A percentile compares a stretch with the other conserved stretches of the same genome.
Conservation (phyloP, 768 basidiomycete genomes). For the Gloeostereum incarnatum region DNA sequence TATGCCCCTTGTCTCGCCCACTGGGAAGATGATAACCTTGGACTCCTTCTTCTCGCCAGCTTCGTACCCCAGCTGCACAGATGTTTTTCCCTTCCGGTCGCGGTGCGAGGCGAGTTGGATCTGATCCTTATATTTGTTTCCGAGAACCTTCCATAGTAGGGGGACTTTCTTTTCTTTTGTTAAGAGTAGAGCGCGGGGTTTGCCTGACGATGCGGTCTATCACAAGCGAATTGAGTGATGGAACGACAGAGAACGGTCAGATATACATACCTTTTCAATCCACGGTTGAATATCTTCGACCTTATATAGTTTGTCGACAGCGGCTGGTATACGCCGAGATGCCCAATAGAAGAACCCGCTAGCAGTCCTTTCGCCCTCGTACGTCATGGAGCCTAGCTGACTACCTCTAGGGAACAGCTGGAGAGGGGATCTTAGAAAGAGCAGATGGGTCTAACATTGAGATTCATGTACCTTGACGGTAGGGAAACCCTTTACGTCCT, state of each 20-base stretch:
- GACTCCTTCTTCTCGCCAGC: slow-evolving; percentile 41
- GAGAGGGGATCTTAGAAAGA: slow-evolving; percentile 3
- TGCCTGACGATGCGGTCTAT: slow-evolving; percentile 12
- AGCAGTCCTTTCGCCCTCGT: slow-evolving; percentile 66
- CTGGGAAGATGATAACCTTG: slow-evolving; percentile 66
- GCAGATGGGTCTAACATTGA: no score
- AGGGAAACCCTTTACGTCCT: slow-evolving; percentile 86
- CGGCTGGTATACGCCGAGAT: slow-evolving; percentile 62
- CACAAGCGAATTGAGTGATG: background rate
- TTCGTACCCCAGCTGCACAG: slow-evolving; percentile 49
- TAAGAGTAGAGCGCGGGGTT: slow-evolving; percentile 54
- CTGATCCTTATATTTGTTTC: slow-evolving; percentile 58
- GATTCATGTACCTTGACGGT: slow-evolving; percentile 75
- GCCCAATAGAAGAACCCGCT: slow-evolving; percentile 71
- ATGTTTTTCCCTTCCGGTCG: slow-evolving; percentile 56
- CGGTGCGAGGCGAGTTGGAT: slow-evolving; percentile 56
- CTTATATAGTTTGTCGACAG: slow-evolving; percentile 50
- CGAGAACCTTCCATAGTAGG: slow-evolving; percentile 72
- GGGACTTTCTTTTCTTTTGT: slow-evolving; percentile 74
- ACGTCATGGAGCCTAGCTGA: slow-evolving; percentile 50
- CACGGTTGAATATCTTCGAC: slow-evolving; percentile 54
- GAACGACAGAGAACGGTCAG: background rate
- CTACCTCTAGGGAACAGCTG: slow-evolving; percentile 76
- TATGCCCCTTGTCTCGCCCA: slow-evolving; percentile 44
- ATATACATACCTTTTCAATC: slow-evolving; percentile 51